Conservation (phyloP, 768 basidiomycete species). For the Boletus tomentosulus region DNA sequence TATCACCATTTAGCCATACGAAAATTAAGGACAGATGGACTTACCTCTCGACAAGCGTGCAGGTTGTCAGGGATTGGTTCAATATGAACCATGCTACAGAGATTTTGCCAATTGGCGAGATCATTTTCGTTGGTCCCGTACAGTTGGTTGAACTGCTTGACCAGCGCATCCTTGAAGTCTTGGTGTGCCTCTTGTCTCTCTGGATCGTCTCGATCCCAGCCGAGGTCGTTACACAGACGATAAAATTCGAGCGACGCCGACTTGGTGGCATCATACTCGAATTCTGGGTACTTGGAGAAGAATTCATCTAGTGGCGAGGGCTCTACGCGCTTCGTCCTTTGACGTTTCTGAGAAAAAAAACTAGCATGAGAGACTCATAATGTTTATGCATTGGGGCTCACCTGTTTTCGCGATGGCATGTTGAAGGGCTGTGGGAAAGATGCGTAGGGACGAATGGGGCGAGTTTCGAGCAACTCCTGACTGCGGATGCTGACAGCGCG, state of each 20-base stretch:
- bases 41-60: conserved; percentile 9
- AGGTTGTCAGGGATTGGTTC: conserved; percentile 7
- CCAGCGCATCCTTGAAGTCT: conserved; percentile 11
- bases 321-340: too few species aligned
- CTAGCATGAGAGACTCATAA: not conserved
- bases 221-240: conserved; percentile 10
- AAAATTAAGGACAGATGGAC: not conserved
- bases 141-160: conserved; percentile 12
- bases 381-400: not conserved
- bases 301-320: conserved; percentile 3
- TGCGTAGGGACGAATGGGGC: too few species aligned
- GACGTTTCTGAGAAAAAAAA: not conserved
- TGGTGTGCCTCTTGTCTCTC: not conserved
- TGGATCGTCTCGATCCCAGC: not conserved
- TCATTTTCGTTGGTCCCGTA: conserved; percentile 8
- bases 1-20: not conserved
- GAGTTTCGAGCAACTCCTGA: not conserved
- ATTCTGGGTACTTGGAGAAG: not conserved
- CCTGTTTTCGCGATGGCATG: not conserved
- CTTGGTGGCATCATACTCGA: conserved; percentile 3
- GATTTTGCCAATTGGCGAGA: conserved; percentile 8
- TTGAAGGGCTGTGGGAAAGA: not conserved
- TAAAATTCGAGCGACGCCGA: conserved; percentile 16
- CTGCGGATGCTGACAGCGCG: not conserved
- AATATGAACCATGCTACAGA: conserved; percentile 5